phyloP scores from a whole-genome alignment of 176 grass and related monocot species.

The Leersia perrieri region DNA sequence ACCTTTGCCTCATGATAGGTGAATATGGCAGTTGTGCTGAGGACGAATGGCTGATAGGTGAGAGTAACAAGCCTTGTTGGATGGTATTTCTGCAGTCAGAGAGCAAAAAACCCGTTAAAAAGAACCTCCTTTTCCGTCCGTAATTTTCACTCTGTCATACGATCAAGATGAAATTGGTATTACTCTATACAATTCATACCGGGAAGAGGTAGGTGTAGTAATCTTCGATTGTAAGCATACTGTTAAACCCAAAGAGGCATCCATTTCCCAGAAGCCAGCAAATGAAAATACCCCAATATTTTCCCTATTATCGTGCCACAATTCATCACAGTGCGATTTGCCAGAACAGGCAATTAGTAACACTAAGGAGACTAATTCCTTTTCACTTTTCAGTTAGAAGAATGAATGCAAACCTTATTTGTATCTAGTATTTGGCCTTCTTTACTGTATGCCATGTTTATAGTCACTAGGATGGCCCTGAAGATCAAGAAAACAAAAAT shows the following conservation, averaged over 20 bases:
- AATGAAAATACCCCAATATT: conserved; percentile 45
- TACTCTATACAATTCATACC: conserved; percentile 18
- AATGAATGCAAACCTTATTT: not conserved
- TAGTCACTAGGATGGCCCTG: not conserved
- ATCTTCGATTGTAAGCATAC: conserved; percentile 76
- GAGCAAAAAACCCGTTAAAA: not conserved
- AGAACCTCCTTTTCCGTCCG: not conserved
- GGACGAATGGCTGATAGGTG: conserved; percentile 69
- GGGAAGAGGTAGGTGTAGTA: conserved; percentile 57
- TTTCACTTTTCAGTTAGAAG: not conserved
- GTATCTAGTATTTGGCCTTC: not conserved
- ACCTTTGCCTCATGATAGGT: conserved; percentile 61
- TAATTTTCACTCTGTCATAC: not conserved
- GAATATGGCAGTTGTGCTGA: conserved; percentile 36
- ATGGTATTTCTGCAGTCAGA: conserved; percentile 34
- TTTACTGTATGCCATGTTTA: not conserved
- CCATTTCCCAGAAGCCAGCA: conserved; percentile 77
- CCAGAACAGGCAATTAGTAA: not conserved
- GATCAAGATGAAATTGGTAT: not conserved
- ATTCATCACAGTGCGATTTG: too few species aligned
- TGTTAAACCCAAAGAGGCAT: conserved; percentile 61
- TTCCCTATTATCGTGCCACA: conserved; percentile 30
- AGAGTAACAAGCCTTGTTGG: conserved; percentile 60
- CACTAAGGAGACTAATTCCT: not conserved
- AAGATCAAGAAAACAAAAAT: not conserved